Conservation (phyloP, 2,329 filamentous ascomycete species). For the Pyricularia sp. region DNA sequence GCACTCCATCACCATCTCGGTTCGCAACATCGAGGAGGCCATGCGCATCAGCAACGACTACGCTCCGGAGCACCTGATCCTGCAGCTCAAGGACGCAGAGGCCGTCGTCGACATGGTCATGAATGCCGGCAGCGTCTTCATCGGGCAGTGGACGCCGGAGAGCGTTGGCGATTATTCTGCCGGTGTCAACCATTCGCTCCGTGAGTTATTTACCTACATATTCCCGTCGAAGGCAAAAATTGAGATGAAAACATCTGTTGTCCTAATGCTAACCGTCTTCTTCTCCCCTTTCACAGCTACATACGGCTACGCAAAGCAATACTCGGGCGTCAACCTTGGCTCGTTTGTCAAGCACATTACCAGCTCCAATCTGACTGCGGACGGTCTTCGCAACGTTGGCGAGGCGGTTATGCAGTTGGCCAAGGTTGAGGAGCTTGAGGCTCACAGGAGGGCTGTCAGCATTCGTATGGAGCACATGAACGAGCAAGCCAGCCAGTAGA, state of each 20-base stretch:
- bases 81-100: constrained; percentile 72
- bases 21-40: constrained; percentile 57
- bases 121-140: constrained; percentile 92
- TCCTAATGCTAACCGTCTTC: neutral
- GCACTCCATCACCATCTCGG: constrained; percentile 69
- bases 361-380: constrained; percentile 73
- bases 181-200: constrained; percentile 92
- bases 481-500: constrained; percentile 4
- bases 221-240: neutral
- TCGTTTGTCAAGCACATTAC: constrained; percentile 99
- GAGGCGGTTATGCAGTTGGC: constrained; percentile 88
- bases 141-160: constrained; percentile 93
- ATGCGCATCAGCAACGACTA: constrained; percentile 83
- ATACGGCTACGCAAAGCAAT: constrained; percentile 96
- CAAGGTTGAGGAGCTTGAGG: constrained; percentile 86
- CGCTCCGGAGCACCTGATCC: constrained; percentile 89
- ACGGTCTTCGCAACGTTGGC: constrained; percentile 77
- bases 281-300: constrained; percentile 47
- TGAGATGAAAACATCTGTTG: neutral
- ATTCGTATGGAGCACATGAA: constrained; percentile 54
- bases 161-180: constrained; percentile 97
- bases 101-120: constrained; percentile 64
- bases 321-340: constrained; percentile 89
- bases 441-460: constrained; percentile 78
- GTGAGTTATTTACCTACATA: constrained; percentile 44